Conservation (phyloP, 2,329 filamentous ascomycete species). For the Colletotrichum karsti region DNA sequence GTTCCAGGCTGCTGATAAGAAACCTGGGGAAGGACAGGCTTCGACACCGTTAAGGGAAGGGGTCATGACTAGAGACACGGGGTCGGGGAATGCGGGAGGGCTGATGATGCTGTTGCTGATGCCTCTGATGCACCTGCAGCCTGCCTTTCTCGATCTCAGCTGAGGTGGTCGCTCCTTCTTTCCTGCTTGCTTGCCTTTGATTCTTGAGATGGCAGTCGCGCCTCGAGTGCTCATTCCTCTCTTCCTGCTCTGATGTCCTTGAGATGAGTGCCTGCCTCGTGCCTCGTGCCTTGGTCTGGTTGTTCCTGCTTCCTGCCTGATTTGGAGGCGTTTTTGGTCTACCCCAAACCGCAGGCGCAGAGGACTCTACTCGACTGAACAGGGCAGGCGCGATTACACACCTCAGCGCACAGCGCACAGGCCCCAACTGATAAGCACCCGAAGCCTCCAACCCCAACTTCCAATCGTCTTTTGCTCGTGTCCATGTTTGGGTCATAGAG, state of each 20-base stretch:
- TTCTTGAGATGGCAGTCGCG: too few relatives aligned
- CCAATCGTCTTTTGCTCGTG: not conserved
- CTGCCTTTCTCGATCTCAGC: not conserved
- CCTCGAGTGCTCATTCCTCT: not conserved
- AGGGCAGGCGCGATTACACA: conserved; percentile 3
- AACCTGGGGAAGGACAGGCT: conserved; percentile 2
- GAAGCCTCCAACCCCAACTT: conserved; percentile 2
- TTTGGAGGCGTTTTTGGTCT: conserved; percentile 1
- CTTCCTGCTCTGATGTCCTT: not conserved
- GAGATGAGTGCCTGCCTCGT: too few relatives aligned
- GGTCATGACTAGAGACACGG: not conserved
- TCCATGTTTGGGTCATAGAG: conserved; percentile 13
- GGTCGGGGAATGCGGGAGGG: not conserved
- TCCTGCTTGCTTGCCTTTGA: not conserved
- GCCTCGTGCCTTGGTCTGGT: not conserved
- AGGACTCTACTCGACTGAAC: too few relatives aligned
- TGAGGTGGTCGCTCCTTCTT: not conserved
- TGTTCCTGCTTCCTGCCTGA: conserved; percentile 5
- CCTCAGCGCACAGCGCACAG: conserved; percentile 22
- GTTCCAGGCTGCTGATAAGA: conserved; percentile 1
- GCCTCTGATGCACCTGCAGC: too few relatives aligned
- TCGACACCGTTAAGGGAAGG: not conserved
- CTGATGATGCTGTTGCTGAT: not conserved
- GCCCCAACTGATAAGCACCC: conserved; percentile 23
- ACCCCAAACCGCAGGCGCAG: not conserved